Evolutionary conservation across 179 eudicot genomes (phyloP).

Genomic region (Silene vulgaris): DNA sequence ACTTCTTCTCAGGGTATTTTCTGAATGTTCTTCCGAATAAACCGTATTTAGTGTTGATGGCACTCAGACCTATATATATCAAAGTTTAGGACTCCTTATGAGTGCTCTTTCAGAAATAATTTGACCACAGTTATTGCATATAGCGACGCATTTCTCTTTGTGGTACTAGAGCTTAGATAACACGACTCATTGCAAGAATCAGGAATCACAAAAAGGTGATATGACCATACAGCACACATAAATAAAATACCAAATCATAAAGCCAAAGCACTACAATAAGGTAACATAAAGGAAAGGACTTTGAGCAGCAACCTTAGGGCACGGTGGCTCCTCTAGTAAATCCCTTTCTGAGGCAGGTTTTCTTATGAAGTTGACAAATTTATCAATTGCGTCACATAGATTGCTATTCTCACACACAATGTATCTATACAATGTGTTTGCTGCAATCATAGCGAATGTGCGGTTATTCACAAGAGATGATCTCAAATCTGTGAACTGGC

Average conservation of each 20-base stretch:
- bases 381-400: constrained; percentile 47
- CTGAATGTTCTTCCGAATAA: not conserved
- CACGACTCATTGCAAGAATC: not conserved
- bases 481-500: constrained; percentile 94
- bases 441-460: constrained; percentile 72
- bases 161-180: not conserved
- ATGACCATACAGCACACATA: not conserved
- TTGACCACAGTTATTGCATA: not conserved
- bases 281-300: constrained; percentile 12
- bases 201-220: not conserved
- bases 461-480: constrained; percentile 66
- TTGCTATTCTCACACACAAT: constrained; percentile 48
- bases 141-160: constrained; percentile 1
- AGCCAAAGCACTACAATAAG: not conserved
- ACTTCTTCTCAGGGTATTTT: not conserved
- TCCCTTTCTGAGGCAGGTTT: constrained; percentile 30
- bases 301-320: constrained; percentile 70
- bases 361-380: constrained; percentile 42
- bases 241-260: not conserved
- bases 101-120: not conserved
- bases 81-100: not conserved
- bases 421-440: constrained; percentile 49
- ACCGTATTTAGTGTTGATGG: not conserved
- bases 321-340: constrained; percentile 51
- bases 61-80: not conserved